Percentiles rank a stretch among this genome's conserved stretches.
These are phyloP conservation scores for Ophiocordyceps robertsii DNA, from an alignment of 2,329 filamentous ascomycete genomes.

Conservation along the genomic window DNA sequence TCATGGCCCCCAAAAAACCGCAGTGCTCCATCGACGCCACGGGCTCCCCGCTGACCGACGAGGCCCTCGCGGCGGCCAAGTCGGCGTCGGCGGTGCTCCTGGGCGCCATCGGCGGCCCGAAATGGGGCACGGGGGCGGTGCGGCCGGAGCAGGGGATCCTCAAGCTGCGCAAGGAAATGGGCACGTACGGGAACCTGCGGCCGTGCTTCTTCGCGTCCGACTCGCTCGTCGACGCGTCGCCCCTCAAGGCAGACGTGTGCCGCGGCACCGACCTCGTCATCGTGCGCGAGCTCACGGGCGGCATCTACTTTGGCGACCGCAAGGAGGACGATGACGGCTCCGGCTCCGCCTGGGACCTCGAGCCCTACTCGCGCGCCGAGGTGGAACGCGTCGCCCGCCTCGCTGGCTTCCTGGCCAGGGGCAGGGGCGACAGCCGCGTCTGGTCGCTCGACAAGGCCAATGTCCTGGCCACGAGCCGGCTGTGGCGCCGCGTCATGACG, in stretches of 20 bases:
- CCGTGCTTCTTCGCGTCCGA: constrained; percentile 94
- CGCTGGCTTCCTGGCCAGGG: constrained; percentile 67
- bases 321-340: constrained; percentile 52
- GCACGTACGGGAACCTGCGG: constrained; percentile 86
- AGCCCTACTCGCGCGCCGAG: constrained; percentile 74
- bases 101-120: constrained; percentile 85
- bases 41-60: constrained; percentile 67
- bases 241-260: constrained; percentile 76
- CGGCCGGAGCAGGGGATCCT: constrained; percentile 90
- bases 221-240: constrained; percentile 69
- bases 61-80: constrained; percentile 72
- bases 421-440: constrained; percentile 54
- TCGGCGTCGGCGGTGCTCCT: constrained; percentile 80
- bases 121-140: constrained; percentile 86
- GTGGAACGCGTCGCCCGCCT: constrained; percentile 80
- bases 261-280: constrained; percentile 84
- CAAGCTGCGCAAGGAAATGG: constrained; percentile 81
- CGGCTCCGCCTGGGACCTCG: constrained; percentile 67
- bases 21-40: constrained; percentile 81
- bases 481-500: constrained; percentile 80
- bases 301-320: constrained; percentile 90
- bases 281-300: constrained; percentile 81
- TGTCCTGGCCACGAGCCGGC: constrained; percentile 74
- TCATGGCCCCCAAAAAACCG: not conserved
- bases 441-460: constrained; percentile 94